Evolutionary conservation across 768 basidiomycete species (phyloP).

Genomic region (Pluteus cervinus): DNA sequence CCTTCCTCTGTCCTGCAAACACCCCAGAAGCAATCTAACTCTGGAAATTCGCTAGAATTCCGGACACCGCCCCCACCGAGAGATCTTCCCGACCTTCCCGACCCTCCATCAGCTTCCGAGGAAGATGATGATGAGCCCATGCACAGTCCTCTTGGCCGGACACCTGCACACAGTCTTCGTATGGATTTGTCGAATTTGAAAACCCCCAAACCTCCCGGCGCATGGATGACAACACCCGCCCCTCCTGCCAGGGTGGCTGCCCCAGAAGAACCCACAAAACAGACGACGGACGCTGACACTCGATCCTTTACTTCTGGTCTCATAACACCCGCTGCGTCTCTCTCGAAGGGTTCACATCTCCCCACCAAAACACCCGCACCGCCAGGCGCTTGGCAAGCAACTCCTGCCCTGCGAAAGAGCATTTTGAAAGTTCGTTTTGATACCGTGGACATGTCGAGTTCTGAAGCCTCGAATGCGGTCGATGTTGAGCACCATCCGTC

Average conservation of each 20-base stretch:
- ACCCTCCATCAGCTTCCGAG: conserved; percentile 53
- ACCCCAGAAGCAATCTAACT: conserved; percentile 15
- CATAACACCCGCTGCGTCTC: conserved; percentile 42
- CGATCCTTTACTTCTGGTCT: too few species aligned
- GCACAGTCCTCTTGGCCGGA: conserved; percentile 1
- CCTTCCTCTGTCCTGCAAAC: conserved; percentile 11
- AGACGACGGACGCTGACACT: too few species aligned
- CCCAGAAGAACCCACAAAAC: too few species aligned
- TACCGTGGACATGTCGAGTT: conserved; percentile 22
- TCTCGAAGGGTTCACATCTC: conserved; percentile 41
- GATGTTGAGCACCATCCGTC: too few species aligned
- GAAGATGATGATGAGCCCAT: conserved; percentile 30
- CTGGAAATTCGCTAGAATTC: too few species aligned
- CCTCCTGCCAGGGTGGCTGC: conserved; percentile 12
- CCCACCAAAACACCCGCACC: conserved; percentile 57
- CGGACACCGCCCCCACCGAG: conserved; percentile 59
- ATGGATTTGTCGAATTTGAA: conserved; percentile 13
- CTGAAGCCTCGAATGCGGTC: conserved; percentile 14
- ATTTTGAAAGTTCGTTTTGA: conserved; percentile 73
- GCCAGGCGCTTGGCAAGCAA: conserved; percentile 62
- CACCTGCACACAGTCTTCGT: not conserved
- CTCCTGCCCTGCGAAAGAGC: conserved; percentile 52
- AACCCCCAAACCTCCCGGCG: conserved; percentile 29
- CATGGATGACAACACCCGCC: conserved; percentile 27
- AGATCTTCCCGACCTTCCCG: conserved; percentile 61